These are phyloP conservation scores for Cytospora leucostoma DNA, from an alignment of 2,329 filamentous ascomycete genomes.

Conservation along the genomic window DNA sequence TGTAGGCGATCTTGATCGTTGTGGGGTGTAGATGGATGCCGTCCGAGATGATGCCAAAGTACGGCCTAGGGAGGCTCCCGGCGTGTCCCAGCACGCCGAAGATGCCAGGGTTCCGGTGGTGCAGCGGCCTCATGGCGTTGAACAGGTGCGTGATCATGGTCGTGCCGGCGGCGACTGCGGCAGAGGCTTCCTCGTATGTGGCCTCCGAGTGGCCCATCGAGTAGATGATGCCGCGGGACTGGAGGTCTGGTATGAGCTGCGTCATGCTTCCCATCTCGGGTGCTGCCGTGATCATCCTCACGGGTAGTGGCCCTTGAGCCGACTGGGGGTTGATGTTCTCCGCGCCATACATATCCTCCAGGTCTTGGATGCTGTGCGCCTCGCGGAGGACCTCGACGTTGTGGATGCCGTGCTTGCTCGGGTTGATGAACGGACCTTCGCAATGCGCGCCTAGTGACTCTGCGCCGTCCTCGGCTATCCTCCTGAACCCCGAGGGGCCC, in stretches of 20 bases:
- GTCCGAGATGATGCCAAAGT: constrained; percentile 87
- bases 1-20: constrained; percentile 85
- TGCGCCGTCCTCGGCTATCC: constrained; percentile 68
- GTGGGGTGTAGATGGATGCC: constrained; percentile 89
- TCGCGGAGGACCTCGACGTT: constrained; percentile 70
- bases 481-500: constrained; percentile 65
- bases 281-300: constrained; percentile 84
- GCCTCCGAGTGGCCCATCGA: constrained; percentile 87
- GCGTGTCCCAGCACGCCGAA: constrained; percentile 79
- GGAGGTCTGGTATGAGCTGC: constrained; percentile 66
- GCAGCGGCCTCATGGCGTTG: constrained; percentile 89
- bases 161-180: constrained; percentile 71
- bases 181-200: constrained; percentile 77
- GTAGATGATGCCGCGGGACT: constrained; percentile 67
- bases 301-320: constrained; percentile 43
- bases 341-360: constrained; percentile 71
- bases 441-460: constrained; percentile 89
- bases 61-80: constrained; percentile 63
- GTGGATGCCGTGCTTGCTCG: constrained; percentile 85
- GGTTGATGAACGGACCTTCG: constrained; percentile 85
- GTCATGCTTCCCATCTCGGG: constrained; percentile 77
- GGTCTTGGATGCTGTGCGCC: constrained; percentile 63
- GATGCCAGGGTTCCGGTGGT: constrained; percentile 88
- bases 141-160: constrained; percentile 93
- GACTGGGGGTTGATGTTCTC: constrained; percentile 59